Conservation (phyloP, 2,329 filamentous ascomycete species). For the Colletotrichum cereale region DNA sequence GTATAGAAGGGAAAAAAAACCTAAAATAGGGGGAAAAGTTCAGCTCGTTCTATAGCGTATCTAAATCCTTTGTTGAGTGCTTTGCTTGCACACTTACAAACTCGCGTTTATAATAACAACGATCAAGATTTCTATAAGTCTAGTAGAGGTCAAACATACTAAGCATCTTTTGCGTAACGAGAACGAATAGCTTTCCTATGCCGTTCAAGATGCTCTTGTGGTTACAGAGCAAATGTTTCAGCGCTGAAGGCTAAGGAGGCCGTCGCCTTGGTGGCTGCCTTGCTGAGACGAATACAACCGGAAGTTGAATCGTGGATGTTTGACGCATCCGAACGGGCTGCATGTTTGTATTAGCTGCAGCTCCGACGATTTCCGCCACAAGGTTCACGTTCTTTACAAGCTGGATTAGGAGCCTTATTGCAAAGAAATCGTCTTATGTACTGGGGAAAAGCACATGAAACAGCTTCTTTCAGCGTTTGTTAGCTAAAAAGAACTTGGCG, state of each 20-base stretch:
- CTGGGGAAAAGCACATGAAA: no score
- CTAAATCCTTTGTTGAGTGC: background rate
- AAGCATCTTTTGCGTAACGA: no score
- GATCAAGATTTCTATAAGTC: constrained; percentile 1
- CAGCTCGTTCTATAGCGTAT: constrained; percentile 1
- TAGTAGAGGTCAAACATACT: background rate
- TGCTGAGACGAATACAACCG: background rate
- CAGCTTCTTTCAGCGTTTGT: no score
- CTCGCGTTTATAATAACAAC: background rate
- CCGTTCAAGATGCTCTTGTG: accelerated
- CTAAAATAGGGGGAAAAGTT: no score
- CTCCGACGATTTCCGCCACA: no score
- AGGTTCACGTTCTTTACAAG: constrained; percentile 18
- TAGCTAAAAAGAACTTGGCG: no score
- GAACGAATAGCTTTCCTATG: no score
- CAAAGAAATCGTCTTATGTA: no score
- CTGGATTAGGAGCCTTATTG: no score
- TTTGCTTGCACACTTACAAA: constrained; percentile 10
- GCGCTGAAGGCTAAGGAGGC: background rate
- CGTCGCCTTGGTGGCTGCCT: background rate
- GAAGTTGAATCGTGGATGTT: background rate
- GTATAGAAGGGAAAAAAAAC: no score
- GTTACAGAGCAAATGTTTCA: background rate
- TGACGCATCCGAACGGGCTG: background rate
- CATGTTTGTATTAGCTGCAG: constrained; percentile 8